phyloP scores from a whole-genome alignment of 2,329 filamentous ascomycete genomes.

The Hypoxylon sp. region DNA sequence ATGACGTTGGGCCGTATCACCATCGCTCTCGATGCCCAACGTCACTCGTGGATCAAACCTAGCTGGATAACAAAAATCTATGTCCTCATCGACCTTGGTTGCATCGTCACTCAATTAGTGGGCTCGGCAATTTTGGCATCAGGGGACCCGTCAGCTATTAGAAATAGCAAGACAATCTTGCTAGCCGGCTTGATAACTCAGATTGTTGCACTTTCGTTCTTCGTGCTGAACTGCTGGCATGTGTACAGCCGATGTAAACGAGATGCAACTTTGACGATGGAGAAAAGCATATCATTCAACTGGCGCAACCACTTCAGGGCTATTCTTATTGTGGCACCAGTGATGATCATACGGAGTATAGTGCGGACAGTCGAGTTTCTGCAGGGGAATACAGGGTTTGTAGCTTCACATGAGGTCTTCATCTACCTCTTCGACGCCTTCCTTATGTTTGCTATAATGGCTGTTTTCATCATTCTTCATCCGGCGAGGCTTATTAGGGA shows the following conservation, averaged over 20 bases:
- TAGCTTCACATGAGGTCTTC: slow-evolving; percentile 60
- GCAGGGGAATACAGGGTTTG: slow-evolving; percentile 59
- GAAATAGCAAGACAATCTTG: slow-evolving; percentile 61
- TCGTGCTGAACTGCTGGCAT: slow-evolving; percentile 60
- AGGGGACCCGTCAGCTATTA: slow-evolving; percentile 47
- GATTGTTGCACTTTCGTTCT: slow-evolving; percentile 65
- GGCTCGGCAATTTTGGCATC: slow-evolving; percentile 55
- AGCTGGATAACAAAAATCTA: slow-evolving; percentile 63
- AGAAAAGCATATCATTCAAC: slow-evolving; percentile 14
- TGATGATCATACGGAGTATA: slow-evolving; percentile 63
- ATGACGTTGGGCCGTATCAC: slow-evolving; percentile 58
- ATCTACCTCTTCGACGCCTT: slow-evolving; percentile 63
- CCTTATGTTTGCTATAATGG: slow-evolving; percentile 60
- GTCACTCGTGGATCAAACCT: slow-evolving; percentile 29
- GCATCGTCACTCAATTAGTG: slow-evolving; percentile 60
- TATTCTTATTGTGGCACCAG: slow-evolving; percentile 53
- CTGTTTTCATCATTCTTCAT: slow-evolving; percentile 51
- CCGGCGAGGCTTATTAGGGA: slow-evolving; percentile 38
- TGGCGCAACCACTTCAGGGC: slow-evolving; percentile 49
- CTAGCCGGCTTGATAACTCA: slow-evolving; percentile 66
- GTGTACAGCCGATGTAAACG: slow-evolving; percentile 57
- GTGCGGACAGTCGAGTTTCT: slow-evolving; percentile 65
- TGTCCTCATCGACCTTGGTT: slow-evolving; percentile 62
- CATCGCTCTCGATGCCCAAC: slow-evolving; percentile 44
- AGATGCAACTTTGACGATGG: slow-evolving; percentile 2